A percentile compares a stretch with the other conserved stretches of the same genome.
These are phyloP conservation scores for Diaporthe citri DNA, from an alignment of 2,329 filamentous ascomycete species.

Conservation along the genomic window DNA sequence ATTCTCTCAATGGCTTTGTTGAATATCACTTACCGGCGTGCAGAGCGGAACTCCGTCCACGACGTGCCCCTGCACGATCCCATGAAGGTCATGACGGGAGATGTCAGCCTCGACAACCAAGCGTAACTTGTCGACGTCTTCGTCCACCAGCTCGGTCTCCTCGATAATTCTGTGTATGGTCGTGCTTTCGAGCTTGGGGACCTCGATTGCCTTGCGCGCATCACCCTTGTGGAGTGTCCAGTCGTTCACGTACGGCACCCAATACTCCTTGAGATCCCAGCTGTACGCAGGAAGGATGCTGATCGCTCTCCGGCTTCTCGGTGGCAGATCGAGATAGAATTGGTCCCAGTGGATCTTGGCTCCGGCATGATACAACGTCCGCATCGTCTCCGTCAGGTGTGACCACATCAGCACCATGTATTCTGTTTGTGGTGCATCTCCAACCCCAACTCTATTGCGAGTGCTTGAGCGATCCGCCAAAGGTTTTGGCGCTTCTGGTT, in stretches of 20 bases:
- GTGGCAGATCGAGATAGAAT: background rate
- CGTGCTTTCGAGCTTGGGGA: background rate
- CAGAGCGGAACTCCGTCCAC: conserved; percentile 76
- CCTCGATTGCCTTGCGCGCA: no score
- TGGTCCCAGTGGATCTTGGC: background rate
- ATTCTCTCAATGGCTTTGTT: background rate
- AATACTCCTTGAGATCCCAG: conserved; percentile 27
- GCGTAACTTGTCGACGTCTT: background rate
- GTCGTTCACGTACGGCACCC: conserved; percentile 18
- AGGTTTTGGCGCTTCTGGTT: background rate
- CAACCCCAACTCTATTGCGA: fast-evolving
- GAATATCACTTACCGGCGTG: conserved; percentile 59
- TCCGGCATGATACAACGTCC: background rate
- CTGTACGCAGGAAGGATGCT: conserved; percentile 58
- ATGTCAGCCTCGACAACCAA: conserved; percentile 76
- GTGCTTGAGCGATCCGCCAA: fast-evolving
- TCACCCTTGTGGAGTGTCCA: conserved; percentile 13
- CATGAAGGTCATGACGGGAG: conserved; percentile 70
- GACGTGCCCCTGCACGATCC: conserved; percentile 72
- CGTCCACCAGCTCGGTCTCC: background rate
- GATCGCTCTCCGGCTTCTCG: conserved; percentile 46
- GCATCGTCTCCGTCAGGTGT: background rate
- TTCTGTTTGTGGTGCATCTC: background rate
- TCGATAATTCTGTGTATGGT: conserved; percentile 14
- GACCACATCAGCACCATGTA: background rate